Evolutionary conservation across 1,139 yeast genomes (phyloP).

Genomic region (Lodderomyces oxycetoniae): DNA sequence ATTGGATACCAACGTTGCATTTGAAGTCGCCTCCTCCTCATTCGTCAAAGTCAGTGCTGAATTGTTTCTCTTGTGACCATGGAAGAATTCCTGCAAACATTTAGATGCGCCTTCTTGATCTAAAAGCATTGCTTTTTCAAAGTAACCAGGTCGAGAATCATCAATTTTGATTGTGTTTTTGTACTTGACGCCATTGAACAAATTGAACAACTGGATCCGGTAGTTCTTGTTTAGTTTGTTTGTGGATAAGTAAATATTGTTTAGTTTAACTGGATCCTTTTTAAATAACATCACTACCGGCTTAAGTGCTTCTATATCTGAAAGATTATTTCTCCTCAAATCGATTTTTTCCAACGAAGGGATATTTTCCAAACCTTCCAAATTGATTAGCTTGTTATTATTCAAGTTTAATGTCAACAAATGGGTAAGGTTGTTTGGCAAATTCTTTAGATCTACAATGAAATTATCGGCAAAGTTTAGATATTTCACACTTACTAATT

Average conservation of each 20-base stretch:
- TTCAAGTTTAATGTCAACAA: conserved; percentile 52
- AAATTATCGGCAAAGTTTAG: conserved; percentile 55
- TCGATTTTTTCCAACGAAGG: conserved; percentile 49
- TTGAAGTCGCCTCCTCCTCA: background rate
- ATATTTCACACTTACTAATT: conserved; percentile 46
- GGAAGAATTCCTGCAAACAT: conserved; percentile 19
- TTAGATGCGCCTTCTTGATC: conserved; percentile 47
- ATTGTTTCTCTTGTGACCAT: background rate
- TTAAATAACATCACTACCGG: conserved; percentile 38
- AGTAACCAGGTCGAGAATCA: conserved; percentile 61
- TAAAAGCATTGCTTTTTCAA: conserved; percentile 51
- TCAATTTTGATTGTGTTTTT: conserved; percentile 48
- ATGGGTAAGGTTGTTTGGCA: conserved; percentile 39
- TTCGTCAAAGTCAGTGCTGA: conserved; percentile 1
- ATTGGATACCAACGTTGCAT: conserved; percentile 1
- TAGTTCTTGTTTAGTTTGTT: conserved; percentile 48
- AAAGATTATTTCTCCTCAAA: conserved; percentile 44
- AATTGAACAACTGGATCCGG: conserved; percentile 51
- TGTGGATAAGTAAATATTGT: conserved; percentile 35
- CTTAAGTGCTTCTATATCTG: conserved; percentile 23
- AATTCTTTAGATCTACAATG: conserved; percentile 34
- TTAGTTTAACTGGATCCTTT: conserved; percentile 26
- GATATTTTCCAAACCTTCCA: conserved; percentile 49
- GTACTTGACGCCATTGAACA: conserved; percentile 49
- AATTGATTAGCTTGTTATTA: conserved; percentile 43